Evolutionary conservation across 2,329 filamentous ascomycete species (phyloP), one percentile per base, ranked within the genome.

Genomic region (Colletotrichum lentis): DNA sequence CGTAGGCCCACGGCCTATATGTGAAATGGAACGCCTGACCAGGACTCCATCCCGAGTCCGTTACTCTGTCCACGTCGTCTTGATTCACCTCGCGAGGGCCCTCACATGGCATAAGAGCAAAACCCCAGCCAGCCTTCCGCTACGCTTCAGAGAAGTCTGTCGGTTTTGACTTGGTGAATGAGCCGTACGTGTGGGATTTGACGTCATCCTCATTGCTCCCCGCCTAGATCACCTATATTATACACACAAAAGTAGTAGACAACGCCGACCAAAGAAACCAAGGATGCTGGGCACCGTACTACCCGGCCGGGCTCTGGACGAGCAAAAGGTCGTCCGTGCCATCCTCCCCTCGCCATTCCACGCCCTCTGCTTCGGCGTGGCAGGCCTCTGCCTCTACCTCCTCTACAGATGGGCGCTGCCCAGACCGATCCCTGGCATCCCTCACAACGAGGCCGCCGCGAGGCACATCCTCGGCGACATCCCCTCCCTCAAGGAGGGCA

Each of bases 381-480:
- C 24, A 22, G 43, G 20, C 7, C 7, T 69, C 6, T 18, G 56
- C 1, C 4, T 65, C 18, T 69, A 61, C 7, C 16, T 24, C 22
- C 6, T 61, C 3, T 69, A 69, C 66, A 43, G 56, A 39, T 65
- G 62, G 62, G 62, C 62, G 7, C 73, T 83, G 0, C 83, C 82
- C 1, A 80, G 77, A 55, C 82, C 83, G 2, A 75, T 85, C 4
- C 73, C 80, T 3, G 79, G 79, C 5, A 84, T 85, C 50, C 82
- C 83, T 2, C 81, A 83, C 76, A 81, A 83, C 67, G 70, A 69
- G 14, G 71, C 74, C 20, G 76, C 82, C 0, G 73, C 76, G 2
- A 70, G 67, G 1, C 74, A 72, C 39, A 37, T 84, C 0, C 72
- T 83, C 14, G 83, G 83, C 6, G 82, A 85, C 67, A 69, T 81